Evolutionary conservation across 2,329 filamentous ascomycete species (phyloP).

Genomic region (Aspergillus ibericus): DNA sequence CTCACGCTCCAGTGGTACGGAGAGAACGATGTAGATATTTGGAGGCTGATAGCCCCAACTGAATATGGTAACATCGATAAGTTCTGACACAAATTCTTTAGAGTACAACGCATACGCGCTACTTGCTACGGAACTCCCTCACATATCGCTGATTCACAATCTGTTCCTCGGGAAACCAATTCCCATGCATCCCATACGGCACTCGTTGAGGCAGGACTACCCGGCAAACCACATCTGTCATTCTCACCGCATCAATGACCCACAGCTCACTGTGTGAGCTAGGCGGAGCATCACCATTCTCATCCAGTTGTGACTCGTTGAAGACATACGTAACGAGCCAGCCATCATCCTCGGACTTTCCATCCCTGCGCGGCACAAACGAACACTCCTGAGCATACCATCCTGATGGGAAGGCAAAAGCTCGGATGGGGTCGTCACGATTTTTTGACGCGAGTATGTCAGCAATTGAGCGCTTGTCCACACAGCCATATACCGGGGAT

Average conservation of each 20-base stretch:
- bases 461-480: constrained; percentile 58
- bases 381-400: constrained; percentile 68
- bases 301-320: constrained; percentile 63
- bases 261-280: constrained; percentile 62
- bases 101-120: neutral
- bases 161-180: constrained; percentile 59
- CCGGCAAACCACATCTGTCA: constrained; percentile 56
- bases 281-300: constrained; percentile 47
- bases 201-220: constrained; percentile 65
- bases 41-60: too few relatives aligned
- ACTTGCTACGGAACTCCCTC: neutral
- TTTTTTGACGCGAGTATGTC: constrained; percentile 53
- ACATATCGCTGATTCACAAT: constrained; percentile 48
- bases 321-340: constrained; percentile 70
- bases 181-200: constrained; percentile 67
- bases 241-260: constrained; percentile 64
- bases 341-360: constrained; percentile 61
- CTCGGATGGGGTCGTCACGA: constrained; percentile 56
- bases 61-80: neutral
- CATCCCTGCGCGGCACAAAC: constrained; percentile 56
- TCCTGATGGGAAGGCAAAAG: constrained; percentile 61
- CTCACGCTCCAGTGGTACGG: too few relatives aligned
- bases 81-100: neutral
- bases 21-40: too few relatives aligned
- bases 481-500: constrained; percentile 58